These are phyloP conservation scores for Ramalina intermedia DNA, from an alignment of 495 filamentous ascomycete species.

Conservation along the genomic window DNA sequence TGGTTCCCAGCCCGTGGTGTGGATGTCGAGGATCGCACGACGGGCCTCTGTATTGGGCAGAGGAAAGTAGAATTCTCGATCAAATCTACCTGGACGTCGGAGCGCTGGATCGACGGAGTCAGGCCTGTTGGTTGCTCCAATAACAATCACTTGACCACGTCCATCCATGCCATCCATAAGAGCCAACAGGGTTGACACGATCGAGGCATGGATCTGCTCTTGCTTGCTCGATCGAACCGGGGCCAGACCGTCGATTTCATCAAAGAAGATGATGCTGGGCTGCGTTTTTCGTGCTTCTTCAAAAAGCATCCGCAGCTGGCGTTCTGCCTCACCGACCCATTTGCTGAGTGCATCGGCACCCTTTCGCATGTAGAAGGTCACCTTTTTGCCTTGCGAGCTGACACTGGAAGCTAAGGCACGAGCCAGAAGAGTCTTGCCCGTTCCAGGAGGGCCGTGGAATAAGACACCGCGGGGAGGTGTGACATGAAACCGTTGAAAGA, in stretches of 20 bases:
- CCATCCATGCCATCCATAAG: constrained; percentile 99
- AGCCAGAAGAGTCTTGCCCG: constrained; percentile 90
- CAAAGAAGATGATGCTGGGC: constrained; percentile 98
- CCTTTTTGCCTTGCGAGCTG: constrained; percentile 68
- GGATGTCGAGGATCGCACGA: constrained; percentile 80
- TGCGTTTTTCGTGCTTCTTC: constrained; percentile 91
- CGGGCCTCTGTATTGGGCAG: constrained; percentile 67
- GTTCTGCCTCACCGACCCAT: constrained; percentile 97
- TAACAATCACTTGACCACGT: constrained; percentile 93
- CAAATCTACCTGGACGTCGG: constrained; percentile 90
- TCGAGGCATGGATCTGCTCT: constrained; percentile 96
- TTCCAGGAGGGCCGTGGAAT: constrained; percentile 94
- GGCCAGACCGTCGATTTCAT: constrained; percentile 92
- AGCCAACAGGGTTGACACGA: constrained; percentile 86
- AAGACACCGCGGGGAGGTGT: constrained; percentile 87
- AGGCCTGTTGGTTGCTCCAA: constrained; percentile 92
- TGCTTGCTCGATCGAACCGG: constrained; percentile 94
- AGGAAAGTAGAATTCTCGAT: constrained; percentile 95
- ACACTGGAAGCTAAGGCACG: constrained; percentile 78
- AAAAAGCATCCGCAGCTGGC: constrained; percentile 82
- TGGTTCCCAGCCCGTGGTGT: constrained; percentile 86
- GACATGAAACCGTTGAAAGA: constrained; percentile 84
- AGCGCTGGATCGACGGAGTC: constrained; percentile 97
- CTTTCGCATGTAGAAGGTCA: constrained; percentile 98
- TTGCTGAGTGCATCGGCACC: constrained; percentile 94